A percentile compares a stretch with the other conserved stretches of the same genome.
phyloP scores from a whole-genome alignment of 2,329 filamentous ascomycete species.

The Plectosphaerella sp. region DNA sequence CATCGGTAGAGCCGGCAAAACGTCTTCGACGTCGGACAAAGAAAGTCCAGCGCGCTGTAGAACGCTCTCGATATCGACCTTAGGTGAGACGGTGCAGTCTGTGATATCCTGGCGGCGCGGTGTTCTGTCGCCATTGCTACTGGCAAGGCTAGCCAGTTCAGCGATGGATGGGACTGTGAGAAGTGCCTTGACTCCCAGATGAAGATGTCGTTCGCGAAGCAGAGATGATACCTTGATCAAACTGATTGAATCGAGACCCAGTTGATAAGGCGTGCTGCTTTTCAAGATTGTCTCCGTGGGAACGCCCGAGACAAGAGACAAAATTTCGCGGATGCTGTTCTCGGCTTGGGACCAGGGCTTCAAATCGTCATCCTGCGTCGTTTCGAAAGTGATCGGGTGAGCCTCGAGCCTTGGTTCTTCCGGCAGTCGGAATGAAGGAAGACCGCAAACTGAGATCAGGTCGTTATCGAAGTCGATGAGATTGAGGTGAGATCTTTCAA shows the following conservation, averaged over 20 bases:
- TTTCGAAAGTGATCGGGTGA: too few species aligned
- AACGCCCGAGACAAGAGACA: constrained; percentile 57
- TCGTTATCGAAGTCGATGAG: constrained; percentile 49
- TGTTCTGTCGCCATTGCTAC: background rate
- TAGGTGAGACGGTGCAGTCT: constrained; percentile 17
- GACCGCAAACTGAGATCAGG: constrained; percentile 60
- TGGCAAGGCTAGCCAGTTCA: constrained; percentile 5
- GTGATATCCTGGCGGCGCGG: background rate
- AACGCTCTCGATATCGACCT: constrained; percentile 32
- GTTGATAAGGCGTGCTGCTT: constrained; percentile 68
- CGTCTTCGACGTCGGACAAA: constrained; percentile 40
- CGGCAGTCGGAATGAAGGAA: constrained; percentile 38
- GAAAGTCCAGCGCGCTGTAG: constrained; percentile 35
- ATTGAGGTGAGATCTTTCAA: constrained; percentile 41
- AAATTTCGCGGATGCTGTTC: constrained; percentile 36
- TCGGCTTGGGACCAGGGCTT: constrained; percentile 29
- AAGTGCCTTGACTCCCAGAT: constrained; percentile 66
- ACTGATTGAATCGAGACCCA: constrained; percentile 88
- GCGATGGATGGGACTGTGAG: constrained; percentile 66
- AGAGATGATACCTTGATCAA: constrained; percentile 78
- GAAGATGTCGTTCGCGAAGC: constrained; percentile 59
- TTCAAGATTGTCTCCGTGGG: constrained; percentile 52
- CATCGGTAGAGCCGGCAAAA: constrained; percentile 69
- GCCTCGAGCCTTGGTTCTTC: background rate
- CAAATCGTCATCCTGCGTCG: background rate